phyloP scores from a whole-genome alignment of 2,329 filamentous ascomycete genomes.

The Aspergillus fischeri region DNA sequence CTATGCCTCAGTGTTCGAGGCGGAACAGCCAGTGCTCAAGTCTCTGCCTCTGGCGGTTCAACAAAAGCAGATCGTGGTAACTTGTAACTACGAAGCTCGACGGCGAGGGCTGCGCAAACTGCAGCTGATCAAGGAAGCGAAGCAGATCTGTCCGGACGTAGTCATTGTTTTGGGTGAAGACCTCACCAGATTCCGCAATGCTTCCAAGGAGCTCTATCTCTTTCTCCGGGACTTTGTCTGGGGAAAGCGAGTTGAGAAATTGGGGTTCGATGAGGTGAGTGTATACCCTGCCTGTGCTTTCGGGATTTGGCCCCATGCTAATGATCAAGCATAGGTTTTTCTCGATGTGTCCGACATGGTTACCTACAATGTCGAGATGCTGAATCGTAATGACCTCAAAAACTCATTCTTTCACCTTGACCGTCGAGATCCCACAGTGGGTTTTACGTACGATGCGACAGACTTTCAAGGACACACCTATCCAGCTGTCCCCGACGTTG shows the following conservation, averaged over 20 bases:
- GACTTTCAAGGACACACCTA: slow-evolving; percentile 61
- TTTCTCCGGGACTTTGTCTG: slow-evolving; percentile 72
- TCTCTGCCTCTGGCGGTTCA: slow-evolving; percentile 74
- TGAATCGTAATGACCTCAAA: slow-evolving; percentile 62
- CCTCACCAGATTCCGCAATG: slow-evolving; percentile 77
- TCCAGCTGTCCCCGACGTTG: slow-evolving; percentile 32
- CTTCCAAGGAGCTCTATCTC: slow-evolving; percentile 73
- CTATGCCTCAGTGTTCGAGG: slow-evolving; percentile 87
- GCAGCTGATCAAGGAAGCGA: slow-evolving; percentile 79
- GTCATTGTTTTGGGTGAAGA: slow-evolving; percentile 86
- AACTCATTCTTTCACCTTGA: slow-evolving; percentile 78
- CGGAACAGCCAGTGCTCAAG: slow-evolving; percentile 69
- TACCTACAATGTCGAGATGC: slow-evolving; percentile 68
- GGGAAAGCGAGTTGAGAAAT: slow-evolving; percentile 70
- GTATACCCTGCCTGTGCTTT: neutral
- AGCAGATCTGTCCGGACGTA: slow-evolving; percentile 73
- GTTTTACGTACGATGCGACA: slow-evolving; percentile 74
- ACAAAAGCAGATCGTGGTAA: slow-evolving; percentile 89
- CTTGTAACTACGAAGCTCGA: slow-evolving; percentile 90
- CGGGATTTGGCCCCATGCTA: neutral
- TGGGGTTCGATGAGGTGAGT: slow-evolving; percentile 86
- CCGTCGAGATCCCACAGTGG: slow-evolving; percentile 67
- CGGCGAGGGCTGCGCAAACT: slow-evolving; percentile 65
- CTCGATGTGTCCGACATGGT: slow-evolving; percentile 83
- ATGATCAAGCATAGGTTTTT: slow-evolving; percentile 48